Base-by-base conservation (phyloP, 1,284 basidiomycete species). In the Apiotrichum veenhuisii region DNA sequence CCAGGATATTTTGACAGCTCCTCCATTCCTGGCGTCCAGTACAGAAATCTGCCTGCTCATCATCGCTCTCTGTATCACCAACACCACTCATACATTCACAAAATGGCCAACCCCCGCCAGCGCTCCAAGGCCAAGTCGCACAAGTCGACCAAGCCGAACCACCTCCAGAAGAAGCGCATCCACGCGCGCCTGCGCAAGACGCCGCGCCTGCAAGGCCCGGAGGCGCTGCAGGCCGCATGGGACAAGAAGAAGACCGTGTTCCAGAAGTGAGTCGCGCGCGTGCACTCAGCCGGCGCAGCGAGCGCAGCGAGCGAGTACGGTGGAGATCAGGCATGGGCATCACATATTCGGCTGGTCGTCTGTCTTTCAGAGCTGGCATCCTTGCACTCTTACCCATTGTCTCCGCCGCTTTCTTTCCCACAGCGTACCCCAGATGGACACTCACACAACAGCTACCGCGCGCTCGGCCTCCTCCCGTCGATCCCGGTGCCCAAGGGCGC, bases 41-140 rank as follows among this genome's bases (percentile, higher is more conserved):
- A 5, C 30, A 30, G 30, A n/a, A 14, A 38, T 38, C 37, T 38
- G 17, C 34, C 17, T 36, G 2, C 34, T 36, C 34, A 34, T 20
- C 36, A n/a, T n/a, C n/a, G n/a, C n/a, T n/a, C n/a, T n/a, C n/a
- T n/a, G n/a, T n/a, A n/a, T n/a, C 30, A 30, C 12, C 30, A 30
- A 33, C 34, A 46, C 40, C 50, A 47, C 46, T 30, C 7, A 30
- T 34, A n/a, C 11, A 15, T 33, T 30, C 41, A 48, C 34, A 42
- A 20, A 17, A 96, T 97, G 93, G 91, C 88, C 53, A 96, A 95
- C 75, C 93, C 93, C 65, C 84, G 92, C 58, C 93, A 96, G 78
- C 82, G 75, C 47, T 69, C 64, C 55, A 77, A 75, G 60, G 64
- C 69, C 8, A 54, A 65, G 43, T 73, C 72, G n/a, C 62, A 64